Evolutionary conservation across 169 alveolate species (phyloP).

Genomic region (Plasmodium cynomolgi): DNA sequence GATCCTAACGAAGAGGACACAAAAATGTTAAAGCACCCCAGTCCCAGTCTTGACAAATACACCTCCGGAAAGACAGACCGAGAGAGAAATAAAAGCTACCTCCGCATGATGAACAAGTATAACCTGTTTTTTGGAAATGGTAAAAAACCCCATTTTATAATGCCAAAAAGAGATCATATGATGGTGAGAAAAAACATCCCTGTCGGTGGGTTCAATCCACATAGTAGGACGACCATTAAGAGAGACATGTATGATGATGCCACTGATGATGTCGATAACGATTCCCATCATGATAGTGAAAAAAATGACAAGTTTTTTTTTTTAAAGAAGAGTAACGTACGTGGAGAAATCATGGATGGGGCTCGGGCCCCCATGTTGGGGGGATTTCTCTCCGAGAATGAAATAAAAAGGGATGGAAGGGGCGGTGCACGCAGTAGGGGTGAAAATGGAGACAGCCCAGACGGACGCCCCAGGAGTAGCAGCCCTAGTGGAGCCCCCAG

Average conservation of each 20-base stretch:
- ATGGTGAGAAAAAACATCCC: background rate
- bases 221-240: background rate
- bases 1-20: background rate
- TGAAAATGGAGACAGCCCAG: background rate
- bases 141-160: background rate
- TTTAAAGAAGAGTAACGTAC: background rate
- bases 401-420: background rate
- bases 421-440: background rate
- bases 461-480: background rate
- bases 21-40: background rate
- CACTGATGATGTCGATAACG: background rate
- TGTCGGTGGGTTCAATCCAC: background rate
- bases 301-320: background rate
- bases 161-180: background rate
- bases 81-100: conserved; percentile 4
- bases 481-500: background rate
- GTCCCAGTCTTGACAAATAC: background rate
- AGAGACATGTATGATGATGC: background rate
- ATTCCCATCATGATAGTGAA: background rate
- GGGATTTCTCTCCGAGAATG: background rate
- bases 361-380: background rate
- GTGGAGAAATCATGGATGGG: background rate
- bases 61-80: conserved; percentile 3
- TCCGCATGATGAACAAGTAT: background rate
- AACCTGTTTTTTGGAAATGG: background rate